Percentiles rank a stretch among this genome's conserved stretches.
Evolutionary conservation across 2,329 filamentous ascomycete genomes (phyloP).

Genomic region (Davidsoniella neocaledoniae): DNA sequence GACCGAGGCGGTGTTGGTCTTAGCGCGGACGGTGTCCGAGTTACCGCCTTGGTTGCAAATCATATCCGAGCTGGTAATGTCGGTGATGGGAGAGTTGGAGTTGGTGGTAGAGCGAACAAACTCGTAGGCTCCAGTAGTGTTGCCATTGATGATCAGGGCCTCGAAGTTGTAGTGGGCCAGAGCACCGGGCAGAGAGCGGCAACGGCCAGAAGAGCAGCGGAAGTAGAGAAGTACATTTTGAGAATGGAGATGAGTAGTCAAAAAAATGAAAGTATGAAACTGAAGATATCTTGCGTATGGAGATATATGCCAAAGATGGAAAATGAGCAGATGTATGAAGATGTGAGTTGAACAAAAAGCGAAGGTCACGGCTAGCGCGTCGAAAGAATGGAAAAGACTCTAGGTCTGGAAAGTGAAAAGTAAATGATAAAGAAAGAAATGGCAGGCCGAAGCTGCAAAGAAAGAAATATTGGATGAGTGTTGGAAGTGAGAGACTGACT

Average conservation of each 20-base stretch:
- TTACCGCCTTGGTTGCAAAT: slow-evolving; percentile 16
- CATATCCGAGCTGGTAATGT: slow-evolving; percentile 23
- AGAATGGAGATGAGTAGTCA: neutral
- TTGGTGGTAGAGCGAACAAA: slow-evolving; percentile 34
- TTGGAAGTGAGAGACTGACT: too few relatives aligned
- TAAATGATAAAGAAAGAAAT: neutral
- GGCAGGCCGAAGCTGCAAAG: slow-evolving; percentile 2
- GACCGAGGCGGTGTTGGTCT: slow-evolving; percentile 20
- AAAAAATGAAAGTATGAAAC: neutral
- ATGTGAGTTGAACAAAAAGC: too few relatives aligned
- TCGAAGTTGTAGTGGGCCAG: slow-evolving; percentile 29
- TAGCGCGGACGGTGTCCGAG: slow-evolving; percentile 6
- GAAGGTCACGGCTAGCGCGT: slow-evolving; percentile 2
- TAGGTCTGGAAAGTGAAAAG: neutral
- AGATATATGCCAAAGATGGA: neutral
- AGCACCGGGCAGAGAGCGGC: slow-evolving; percentile 17
- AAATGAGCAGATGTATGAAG: neutral
- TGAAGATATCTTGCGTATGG: too few relatives aligned
- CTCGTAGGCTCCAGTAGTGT: slow-evolving; percentile 28
- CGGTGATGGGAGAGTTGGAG: slow-evolving; percentile 25
- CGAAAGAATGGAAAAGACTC: neutral
- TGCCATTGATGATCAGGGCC: slow-evolving; percentile 28
- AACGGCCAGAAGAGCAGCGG: slow-evolving; percentile 16
- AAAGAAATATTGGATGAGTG: slow-evolving; percentile 1
- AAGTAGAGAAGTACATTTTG: slow-evolving; percentile 18